Base-by-base conservation (phyloP, 495 filamentous ascomycete genomes). In the Xylaria scruposa region DNA sequence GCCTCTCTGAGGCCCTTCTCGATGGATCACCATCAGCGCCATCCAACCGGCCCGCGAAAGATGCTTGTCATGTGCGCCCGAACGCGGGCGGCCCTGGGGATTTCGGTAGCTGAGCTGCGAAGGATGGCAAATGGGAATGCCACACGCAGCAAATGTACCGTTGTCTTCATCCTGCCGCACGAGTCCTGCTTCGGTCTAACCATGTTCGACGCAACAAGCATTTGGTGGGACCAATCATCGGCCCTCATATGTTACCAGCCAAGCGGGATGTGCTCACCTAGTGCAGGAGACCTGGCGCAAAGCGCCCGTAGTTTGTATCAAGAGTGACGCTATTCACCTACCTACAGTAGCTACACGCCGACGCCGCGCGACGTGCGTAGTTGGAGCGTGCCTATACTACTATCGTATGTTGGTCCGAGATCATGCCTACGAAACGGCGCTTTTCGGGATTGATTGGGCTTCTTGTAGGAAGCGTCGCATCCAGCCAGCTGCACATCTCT, bases 1-100 rank as follows among this genome's bases (percentile, higher is more conserved):
- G 53, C 67, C 40, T 46, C 29, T 38, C 67, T 42, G 21, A 47
- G 40, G 54, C 42, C n/a, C 19, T 63, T 65, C 56, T 40, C 40
- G 66, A 68, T 40, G 71, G 61, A 60, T 46, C 31, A 38, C 4
- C 40, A 29, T 21, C 40, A 47, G 68, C 68, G 24, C 61, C 38
- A 66, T 54, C 69, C 63, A 72, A 26, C 68, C 54, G 68, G 68
- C 58, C 68, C 68, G 58, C 68, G 44, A 38, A 70, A 51, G 29
- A 36, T 70, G 68, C 68, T 44, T 40, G 68, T 70, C 68, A 63
- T 70, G 68, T 70, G 68, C 58, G n/a, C 56, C 65, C 31, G 51
- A 31, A 49, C 58, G n/a, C 46, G 68, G 38, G 40, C 68, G 29
- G 38, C 58, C 42, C 56, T 70, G 68, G 58, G 53, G 46, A 42